Conservation (phyloP, 495 filamentous ascomycete species). For the Penicillium taxi region DNA sequence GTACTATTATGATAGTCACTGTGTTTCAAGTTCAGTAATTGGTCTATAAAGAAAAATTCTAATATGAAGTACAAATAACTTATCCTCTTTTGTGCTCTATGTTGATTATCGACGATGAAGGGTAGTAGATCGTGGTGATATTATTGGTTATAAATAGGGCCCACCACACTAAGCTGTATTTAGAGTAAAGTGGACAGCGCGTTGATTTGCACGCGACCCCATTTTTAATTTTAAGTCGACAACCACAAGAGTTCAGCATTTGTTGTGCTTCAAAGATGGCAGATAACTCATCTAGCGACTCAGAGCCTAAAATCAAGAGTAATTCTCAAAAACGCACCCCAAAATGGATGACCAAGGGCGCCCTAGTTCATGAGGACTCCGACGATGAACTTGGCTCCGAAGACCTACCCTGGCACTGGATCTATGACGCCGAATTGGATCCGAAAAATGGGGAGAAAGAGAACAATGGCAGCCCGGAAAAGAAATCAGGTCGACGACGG, state of each 20-base stretch:
- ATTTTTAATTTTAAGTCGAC: neutral
- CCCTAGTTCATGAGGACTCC: constrained; percentile 72
- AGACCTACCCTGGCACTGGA: constrained; percentile 89
- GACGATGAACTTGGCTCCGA: constrained; percentile 86
- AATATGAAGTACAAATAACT: too few species aligned
- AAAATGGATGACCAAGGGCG: constrained; percentile 55
- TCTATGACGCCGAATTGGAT: constrained; percentile 48
- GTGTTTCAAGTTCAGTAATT: too few species aligned
- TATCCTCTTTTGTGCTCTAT: too few species aligned
- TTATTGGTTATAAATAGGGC: neutral
- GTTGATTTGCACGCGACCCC: constrained; percentile 6
- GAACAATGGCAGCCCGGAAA: constrained; percentile 14
- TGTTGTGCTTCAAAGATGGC: constrained; percentile 13
- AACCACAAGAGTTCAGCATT: neutral
- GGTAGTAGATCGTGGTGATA: neutral
- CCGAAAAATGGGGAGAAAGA: constrained; percentile 16
- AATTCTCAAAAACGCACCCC: constrained; percentile 39
- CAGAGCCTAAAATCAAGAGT: constrained; percentile 6
- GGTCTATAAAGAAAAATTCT: too few species aligned
- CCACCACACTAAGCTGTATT: constrained; percentile 21
- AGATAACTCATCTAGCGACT: constrained; percentile 12
- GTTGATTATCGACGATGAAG: neutral
- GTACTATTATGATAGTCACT: too few species aligned
- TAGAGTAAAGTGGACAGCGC: constrained; percentile 38
- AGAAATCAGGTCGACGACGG: constrained; percentile 26